Evolutionary conservation across 2,329 filamentous ascomycete species (phyloP).

Genomic region (Fusarium armeniacum): DNA sequence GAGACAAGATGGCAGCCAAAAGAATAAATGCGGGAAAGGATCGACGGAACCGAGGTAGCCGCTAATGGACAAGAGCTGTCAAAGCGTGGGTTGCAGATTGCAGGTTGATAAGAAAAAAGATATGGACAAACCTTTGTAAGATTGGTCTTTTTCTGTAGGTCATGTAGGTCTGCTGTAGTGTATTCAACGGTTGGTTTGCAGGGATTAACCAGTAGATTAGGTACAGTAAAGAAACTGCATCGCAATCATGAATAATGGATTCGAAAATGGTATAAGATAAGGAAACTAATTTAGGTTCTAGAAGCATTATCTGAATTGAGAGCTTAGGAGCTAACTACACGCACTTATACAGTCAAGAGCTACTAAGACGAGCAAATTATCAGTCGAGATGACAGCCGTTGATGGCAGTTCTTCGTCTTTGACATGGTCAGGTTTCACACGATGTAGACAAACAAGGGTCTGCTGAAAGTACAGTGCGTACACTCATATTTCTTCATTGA

Average conservation of each 20-base stretch:
- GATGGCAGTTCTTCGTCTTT: conserved; percentile 15
- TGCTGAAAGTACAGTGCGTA: not conserved
- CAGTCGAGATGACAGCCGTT: conserved; percentile 35
- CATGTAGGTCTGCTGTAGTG: not conserved
- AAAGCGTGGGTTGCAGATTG: conserved; percentile 1
- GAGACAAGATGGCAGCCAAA: conserved; percentile 21
- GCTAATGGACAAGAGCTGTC: conserved; percentile 19
- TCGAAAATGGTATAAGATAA: not conserved
- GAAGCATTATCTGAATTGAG: conserved; percentile 9
- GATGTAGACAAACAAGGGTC: conserved; percentile 32
- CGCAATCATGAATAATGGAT: conserved; percentile 1
- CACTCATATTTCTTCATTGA: not conserved
- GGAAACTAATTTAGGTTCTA: conserved; percentile 5
- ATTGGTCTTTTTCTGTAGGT: conserved; percentile 5
- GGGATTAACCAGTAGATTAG: conserved; percentile 13
- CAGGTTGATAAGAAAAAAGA: conserved; percentile 7
- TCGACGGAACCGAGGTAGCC: conserved; percentile 39
- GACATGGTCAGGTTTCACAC: conserved; percentile 14
- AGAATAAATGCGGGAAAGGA: conserved; percentile 28
- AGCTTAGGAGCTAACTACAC: not conserved
- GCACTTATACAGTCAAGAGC: not conserved
- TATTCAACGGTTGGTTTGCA: conserved; percentile 14
- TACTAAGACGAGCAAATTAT: not conserved
- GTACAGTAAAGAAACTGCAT: not conserved
- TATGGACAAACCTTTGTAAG: conserved; percentile 13